Base-by-base conservation (phyloP, 805 yeast species). In the Hermanozyma aechmeae region DNA sequence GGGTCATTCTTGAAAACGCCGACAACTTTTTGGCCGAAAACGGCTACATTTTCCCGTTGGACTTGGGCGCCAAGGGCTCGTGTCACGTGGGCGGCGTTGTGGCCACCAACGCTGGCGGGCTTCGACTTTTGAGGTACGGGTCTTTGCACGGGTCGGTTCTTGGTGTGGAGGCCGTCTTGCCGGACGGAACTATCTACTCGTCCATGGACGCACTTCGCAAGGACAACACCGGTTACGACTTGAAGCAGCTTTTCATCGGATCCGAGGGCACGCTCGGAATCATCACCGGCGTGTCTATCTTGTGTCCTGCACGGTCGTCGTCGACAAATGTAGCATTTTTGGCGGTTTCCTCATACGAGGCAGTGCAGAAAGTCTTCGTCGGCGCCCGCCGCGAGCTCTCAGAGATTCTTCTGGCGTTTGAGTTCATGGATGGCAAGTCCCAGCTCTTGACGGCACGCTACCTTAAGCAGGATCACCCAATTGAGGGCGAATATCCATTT, bases 101-200 rank as follows among this genome's bases (percentile, higher is more conserved):
- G 25, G 95, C 96, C 13, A 85, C 96, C 13, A 89, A 89, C 51
- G 97, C 97, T 4, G 97, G 97, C 48, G 97, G 97, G 1, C 68
- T 87, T 44, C 66, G 97, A 48, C 64, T 87, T 28, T 58, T 87
- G 37, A 70, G 95, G 43, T 87, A 85, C 51, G 96, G 96, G 3
- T 83, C 95, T 5, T 68, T 87, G 40, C 97, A 89, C 49, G 97
- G 97, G 4, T 63, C 85, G 14, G 95, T 87, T 0, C 61, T 87
- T 27, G 97, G 97, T 1, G 62, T 87, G 32, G 96, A 87, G 58
- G 95, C 76, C 10, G 96, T 87, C n/a, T 61, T 87, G 44, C 81
- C 96, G 11, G 81, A 85, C 51, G 97, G 97, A 27, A 77, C 82
- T 12, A 65, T 89, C 25, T 65, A 80, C 38, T 70, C 79, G 46